These are phyloP conservation scores for Pythium folliculosum DNA, from an alignment of 352 stramenopile genomes.

Conservation along the genomic window DNA sequence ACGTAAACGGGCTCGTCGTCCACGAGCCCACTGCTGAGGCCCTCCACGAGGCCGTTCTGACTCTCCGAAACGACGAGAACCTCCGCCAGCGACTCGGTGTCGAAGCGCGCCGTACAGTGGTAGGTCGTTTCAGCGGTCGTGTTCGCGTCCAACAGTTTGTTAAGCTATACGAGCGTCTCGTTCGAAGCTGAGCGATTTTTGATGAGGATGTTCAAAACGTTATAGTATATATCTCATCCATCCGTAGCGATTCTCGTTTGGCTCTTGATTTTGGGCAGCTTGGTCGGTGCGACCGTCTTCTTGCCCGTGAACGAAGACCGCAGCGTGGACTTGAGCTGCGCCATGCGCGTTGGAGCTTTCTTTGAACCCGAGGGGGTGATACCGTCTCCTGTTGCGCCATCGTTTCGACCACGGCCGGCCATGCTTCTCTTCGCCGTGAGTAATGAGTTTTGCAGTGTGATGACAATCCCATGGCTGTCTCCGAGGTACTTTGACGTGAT, in stretches of 20 bases:
- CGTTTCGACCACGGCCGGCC: slow-evolving; percentile 42
- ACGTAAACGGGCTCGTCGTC: slow-evolving; percentile 45
- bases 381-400: slow-evolving; percentile 54
- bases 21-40: slow-evolving; percentile 31
- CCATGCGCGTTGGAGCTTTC: slow-evolving; percentile 33
- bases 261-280: slow-evolving; percentile 26
- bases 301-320: slow-evolving; percentile 47
- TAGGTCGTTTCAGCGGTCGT: slow-evolving; percentile 34
- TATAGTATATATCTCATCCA: slow-evolving; percentile 14
- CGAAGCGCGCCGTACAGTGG: slow-evolving; percentile 41
- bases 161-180: slow-evolving; percentile 42
- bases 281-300: slow-evolving; percentile 22
- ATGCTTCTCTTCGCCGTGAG: slow-evolving; percentile 78
- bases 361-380: slow-evolving; percentile 33
- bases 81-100: slow-evolving; percentile 31
- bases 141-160: slow-evolving; percentile 36
- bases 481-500: slow-evolving; percentile 85
- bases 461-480: slow-evolving; percentile 88
- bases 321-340: slow-evolving; percentile 39
- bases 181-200: not conserved
- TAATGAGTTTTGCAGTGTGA: slow-evolving; percentile 90
- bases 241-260: slow-evolving; percentile 31
- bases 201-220: not conserved
- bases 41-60: slow-evolving; percentile 37
- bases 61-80: slow-evolving; percentile 28